Evolutionary conservation across 495 filamentous ascomycete genomes (phyloP), one percentile per base, ranked within the genome.

Genomic region (Aspergillus sclerotiicarbonarius): DNA sequence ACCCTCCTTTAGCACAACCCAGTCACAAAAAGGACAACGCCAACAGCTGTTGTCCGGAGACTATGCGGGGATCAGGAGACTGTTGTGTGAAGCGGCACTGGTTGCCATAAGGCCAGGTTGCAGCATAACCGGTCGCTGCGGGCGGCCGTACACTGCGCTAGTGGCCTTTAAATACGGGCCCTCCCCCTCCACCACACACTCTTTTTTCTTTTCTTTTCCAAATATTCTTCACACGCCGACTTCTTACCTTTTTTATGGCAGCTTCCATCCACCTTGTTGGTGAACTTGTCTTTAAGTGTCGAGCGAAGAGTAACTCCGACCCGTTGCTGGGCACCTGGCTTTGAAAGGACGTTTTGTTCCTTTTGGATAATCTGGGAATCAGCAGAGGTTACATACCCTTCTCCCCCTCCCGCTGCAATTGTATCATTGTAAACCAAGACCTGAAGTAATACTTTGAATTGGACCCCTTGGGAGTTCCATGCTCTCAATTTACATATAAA

Each of bases 261-360:
- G 69, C 75, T 79, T 82, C 69, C 51, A 65, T 72, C 68, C 51
- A 67, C 67, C 58, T 62, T 64, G 50, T 71, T 82, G 75, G 70
- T 67, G 74, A 76, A 73, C 71, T 72, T 85, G 86, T 84, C 87
- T 83, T 83, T 1, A 87, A 79, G 82, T 78, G 80, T 86, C 88
- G 83, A 68, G 86, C 87, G 85, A 69, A 90, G 84, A 90, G 60
- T 57, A 63, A 75, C 56, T 62, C 64, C 30, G 67, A 81, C 87
- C 85, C 84, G 82, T 88, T 77, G 85, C 87, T 90, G 87, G 87
- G 87, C 87, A 85, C 87, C 86, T 81, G 81, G 72, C 69, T 84
- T 88, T 79, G 84, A 89, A 81, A 80, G 74, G 80, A 83, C 83
- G 73, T 88, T 82, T 72, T 68, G 82, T 80, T 75, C 76, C 76